These are phyloP conservation scores for Paramecium biaurelia DNA, from an alignment of 73 alveolate genomes.

Conservation along the genomic window DNA sequence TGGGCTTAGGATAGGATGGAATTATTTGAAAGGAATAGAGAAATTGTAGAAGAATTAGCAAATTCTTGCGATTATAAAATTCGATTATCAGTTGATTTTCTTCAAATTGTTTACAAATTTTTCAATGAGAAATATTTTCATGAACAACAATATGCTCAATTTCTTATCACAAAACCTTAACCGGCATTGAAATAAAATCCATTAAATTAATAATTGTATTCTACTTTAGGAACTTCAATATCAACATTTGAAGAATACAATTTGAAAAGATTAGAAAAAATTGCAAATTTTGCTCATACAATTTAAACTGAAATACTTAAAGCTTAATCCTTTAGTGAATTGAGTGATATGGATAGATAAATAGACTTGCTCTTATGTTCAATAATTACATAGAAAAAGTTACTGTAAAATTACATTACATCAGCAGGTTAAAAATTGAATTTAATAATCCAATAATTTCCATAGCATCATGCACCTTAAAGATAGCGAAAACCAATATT, in stretches of 20 bases:
- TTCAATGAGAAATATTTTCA: slow-evolving; percentile 13
- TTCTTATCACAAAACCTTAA: slow-evolving; percentile 16
- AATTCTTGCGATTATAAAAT: background rate
- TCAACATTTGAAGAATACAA: slow-evolving; percentile 10
- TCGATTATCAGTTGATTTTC: slow-evolving; percentile 34
- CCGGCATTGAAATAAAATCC: background rate
- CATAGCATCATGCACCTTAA: background rate
- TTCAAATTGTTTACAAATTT: slow-evolving; percentile 12
- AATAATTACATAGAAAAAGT: background rate
- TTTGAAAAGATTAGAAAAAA: slow-evolving; percentile 25
- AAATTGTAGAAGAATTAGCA: slow-evolving; percentile 24
- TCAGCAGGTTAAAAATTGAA: slow-evolving; percentile 21
- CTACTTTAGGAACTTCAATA: background rate
- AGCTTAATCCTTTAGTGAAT: background rate
- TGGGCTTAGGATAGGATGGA: slow-evolving; percentile 22
- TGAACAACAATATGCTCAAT: slow-evolving; percentile 33
- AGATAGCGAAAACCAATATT: slow-evolving; percentile 10
- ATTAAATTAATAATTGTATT: background rate
- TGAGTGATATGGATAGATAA: slow-evolving; percentile 26
- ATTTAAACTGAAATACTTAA: background rate
- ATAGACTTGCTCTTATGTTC: background rate
- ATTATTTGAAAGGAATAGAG: background rate
- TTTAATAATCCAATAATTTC: background rate
- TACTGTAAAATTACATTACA: background rate
- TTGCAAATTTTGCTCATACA: slow-evolving; percentile 8